phyloP scores from a whole-genome alignment of 371 early-diverging fungal genomes.

The Rhizopus delemar region DNA sequence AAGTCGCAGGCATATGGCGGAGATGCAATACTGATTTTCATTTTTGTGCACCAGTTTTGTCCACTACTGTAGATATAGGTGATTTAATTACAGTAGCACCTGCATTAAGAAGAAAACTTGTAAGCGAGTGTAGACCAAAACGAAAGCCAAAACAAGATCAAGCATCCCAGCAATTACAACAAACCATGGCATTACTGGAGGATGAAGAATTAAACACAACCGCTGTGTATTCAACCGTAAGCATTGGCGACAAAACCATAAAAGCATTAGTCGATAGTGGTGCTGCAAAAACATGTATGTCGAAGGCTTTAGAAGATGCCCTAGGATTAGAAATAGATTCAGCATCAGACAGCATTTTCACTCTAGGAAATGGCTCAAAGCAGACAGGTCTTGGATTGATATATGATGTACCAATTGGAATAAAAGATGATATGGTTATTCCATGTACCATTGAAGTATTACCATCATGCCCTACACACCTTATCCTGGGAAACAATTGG shows the following conservation, averaged over 20 bases:
- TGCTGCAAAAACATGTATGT: constrained; percentile 4
- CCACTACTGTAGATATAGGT: neutral
- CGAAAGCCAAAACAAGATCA: neutral
- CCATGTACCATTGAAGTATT: constrained; percentile 6
- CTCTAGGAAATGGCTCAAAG: constrained; percentile 10
- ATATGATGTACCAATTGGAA: constrained; percentile 4
- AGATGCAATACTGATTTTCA: no score
- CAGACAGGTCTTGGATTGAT: constrained; percentile 7
- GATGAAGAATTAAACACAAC: constrained; percentile 11
- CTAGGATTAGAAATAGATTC: neutral
- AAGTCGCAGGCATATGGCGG: no score
- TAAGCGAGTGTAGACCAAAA: neutral
- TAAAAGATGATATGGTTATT: neutral
- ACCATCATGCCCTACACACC: constrained; percentile 3
- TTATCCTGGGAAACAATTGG: constrained; percentile 7
- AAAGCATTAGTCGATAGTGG: constrained; percentile 2
- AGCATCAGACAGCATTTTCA: neutral
- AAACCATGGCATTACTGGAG: neutral
- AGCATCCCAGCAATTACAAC: no score
- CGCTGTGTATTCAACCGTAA: neutral
- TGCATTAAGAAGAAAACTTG: neutral
- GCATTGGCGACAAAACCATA: neutral
- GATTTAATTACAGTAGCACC: constrained; percentile 3
- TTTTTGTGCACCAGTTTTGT: no score
- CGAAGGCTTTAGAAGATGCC: constrained; percentile 3